Evolutionary conservation across 306 rosid genomes (phyloP).

Genomic region (Quercus berberidifolia): DNA sequence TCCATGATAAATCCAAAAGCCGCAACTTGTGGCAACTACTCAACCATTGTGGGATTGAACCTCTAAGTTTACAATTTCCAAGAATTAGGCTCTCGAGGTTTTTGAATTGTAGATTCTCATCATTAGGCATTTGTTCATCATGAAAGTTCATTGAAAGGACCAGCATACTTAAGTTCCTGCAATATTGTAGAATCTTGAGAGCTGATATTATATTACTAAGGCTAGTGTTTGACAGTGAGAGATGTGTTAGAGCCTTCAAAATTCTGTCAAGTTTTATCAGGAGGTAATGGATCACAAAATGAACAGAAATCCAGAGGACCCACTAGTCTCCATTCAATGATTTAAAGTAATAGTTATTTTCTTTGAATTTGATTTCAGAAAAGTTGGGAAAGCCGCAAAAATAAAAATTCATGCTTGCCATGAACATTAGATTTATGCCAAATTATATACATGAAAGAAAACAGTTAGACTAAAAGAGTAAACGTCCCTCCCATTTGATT

Average conservation of each 20-base stretch:
- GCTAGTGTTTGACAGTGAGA: too few species aligned
- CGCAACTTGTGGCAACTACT: not conserved
- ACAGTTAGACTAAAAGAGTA: not conserved
- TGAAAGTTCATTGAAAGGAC: constrained; percentile 25
- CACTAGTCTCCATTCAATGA: not conserved
- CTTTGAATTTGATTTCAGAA: not conserved
- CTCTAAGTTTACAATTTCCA: constrained; percentile 31
- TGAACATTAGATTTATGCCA: not conserved
- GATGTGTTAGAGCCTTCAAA: too few species aligned
- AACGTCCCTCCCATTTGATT: not conserved
- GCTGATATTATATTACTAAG: too few species aligned
- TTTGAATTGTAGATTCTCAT: constrained; percentile 11
- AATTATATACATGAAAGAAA: not conserved
- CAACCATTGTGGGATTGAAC: constrained; percentile 47
- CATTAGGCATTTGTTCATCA: constrained; percentile 31
- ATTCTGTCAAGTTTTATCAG: too few species aligned
- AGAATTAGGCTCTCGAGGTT: constrained; percentile 29
- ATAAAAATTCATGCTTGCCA: not conserved
- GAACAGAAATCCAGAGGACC: not conserved
- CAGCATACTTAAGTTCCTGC: not conserved
- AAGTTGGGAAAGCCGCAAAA: not conserved
- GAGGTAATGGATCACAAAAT: not conserved
- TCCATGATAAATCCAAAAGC: too few species aligned
- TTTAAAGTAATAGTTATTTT: not conserved
- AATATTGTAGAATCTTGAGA: too few species aligned